A percentile compares a stretch with the other conserved stretches of the same genome.
phyloP scores from a whole-genome alignment of 805 yeast species.

The Sugiyamaella americana region DNA sequence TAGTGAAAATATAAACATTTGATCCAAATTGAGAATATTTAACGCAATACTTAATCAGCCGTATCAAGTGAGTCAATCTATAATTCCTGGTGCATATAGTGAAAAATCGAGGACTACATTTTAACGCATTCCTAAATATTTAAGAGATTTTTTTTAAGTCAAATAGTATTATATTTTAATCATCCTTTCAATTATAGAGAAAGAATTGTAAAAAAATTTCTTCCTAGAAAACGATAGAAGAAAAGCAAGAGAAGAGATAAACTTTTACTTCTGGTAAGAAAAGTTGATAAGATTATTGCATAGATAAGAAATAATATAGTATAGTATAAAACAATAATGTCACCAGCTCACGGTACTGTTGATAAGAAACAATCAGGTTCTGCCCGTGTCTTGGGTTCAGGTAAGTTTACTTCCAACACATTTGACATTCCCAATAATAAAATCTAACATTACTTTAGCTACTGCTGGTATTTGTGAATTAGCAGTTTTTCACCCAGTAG shows the following conservation, averaged over 20 bases:
- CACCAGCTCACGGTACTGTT: constrained; percentile 27
- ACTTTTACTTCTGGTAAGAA: too few relatives aligned
- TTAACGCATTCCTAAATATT: too few relatives aligned
- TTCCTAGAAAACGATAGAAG: too few relatives aligned
- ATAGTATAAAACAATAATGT: constrained; percentile 10
- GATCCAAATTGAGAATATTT: neutral
- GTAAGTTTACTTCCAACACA: constrained; percentile 21
- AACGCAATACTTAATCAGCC: neutral
- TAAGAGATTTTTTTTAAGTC: too few relatives aligned
- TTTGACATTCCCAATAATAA: neutral
- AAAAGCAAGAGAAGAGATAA: too few relatives aligned
- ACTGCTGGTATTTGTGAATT: constrained; percentile 96
- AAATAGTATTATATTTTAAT: too few relatives aligned
- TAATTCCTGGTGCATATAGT: too few relatives aligned
- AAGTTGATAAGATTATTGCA: too few relatives aligned
- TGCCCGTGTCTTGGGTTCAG: constrained; percentile 91
- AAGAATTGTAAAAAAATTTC: too few relatives aligned
- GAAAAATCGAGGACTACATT: too few relatives aligned
- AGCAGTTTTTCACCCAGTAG: constrained; percentile 97
- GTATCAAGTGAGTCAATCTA: neutral
- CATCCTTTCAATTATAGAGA: too few relatives aligned
- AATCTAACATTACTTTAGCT: constrained; percentile 38
- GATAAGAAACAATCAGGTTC: constrained; percentile 79
- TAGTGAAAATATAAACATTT: neutral
- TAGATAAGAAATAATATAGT: too few relatives aligned